Conservation (phyloP, 2,329 filamentous ascomycete genomes). For the Pezicula radicicola region DNA sequence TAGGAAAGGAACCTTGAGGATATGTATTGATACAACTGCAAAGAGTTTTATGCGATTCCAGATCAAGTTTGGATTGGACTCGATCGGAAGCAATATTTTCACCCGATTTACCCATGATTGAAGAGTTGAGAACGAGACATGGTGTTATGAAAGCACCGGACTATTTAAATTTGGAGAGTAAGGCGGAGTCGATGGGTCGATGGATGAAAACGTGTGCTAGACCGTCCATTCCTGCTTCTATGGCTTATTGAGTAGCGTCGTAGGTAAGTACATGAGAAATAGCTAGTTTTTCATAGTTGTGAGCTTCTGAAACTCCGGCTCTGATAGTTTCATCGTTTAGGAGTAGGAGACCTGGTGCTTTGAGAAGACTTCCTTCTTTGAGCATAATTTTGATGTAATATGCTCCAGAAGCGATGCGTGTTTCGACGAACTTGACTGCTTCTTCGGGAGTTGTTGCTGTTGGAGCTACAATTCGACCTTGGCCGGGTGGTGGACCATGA, state of each 20-base stretch:
- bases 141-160: not conserved
- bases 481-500: not conserved
- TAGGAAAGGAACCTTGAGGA: not conserved
- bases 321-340: slow-evolving; percentile 2
- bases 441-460: not conserved
- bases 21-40: not conserved
- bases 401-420: slow-evolving; percentile 1
- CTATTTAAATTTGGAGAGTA: not conserved
- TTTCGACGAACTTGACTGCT: slow-evolving; percentile 6
- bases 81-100: not conserved
- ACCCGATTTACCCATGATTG: not conserved
- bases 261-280: slow-evolving; percentile 10
- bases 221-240: slow-evolving; percentile 6
- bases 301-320: not conserved
- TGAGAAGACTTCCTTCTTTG: not conserved
- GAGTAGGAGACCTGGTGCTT: not conserved
- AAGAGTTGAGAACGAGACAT: not conserved
- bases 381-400: slow-evolving; percentile 11
- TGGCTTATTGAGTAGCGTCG: not conserved
- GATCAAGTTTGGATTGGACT: not conserved
- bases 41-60: not conserved
- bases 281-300: slow-evolving; percentile 1
- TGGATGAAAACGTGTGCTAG: slow-evolving; percentile 9
- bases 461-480: not conserved
- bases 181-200: not conserved